Percentiles rank a stretch among this genome's conserved stretches.
These are phyloP conservation scores for Fistulina hepatica DNA, from an alignment of 1,284 basidiomycete species.

Conservation along the genomic window DNA sequence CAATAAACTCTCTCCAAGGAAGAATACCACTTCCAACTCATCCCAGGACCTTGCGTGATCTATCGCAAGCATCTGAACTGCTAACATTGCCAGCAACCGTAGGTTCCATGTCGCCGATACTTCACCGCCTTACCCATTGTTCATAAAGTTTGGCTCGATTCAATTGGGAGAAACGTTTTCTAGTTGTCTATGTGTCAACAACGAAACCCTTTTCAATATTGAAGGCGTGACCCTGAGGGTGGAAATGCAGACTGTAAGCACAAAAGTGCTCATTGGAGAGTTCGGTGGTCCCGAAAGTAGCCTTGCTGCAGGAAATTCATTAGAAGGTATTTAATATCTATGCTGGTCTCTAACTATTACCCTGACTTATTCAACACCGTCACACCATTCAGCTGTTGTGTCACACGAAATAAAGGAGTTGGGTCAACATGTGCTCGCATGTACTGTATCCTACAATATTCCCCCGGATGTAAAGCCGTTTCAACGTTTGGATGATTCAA, in stretches of 20 bases:
- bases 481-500: slow-evolving; percentile 33
- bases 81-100: slow-evolving; percentile 63
- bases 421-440: slow-evolving; percentile 72
- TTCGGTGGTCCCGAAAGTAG: slow-evolving; percentile 40
- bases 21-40: slow-evolving; percentile 53
- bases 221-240: slow-evolving; percentile 49
- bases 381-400: no score
- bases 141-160: slow-evolving; percentile 74
- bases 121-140: no score
- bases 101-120: no score
- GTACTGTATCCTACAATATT: slow-evolving; percentile 59
- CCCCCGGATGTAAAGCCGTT: slow-evolving; percentile 42
- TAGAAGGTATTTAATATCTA: slow-evolving; percentile 34
- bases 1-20: slow-evolving; percentile 68
- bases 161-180: slow-evolving; percentile 76
- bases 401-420: slow-evolving; percentile 77
- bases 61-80: slow-evolving; percentile 60
- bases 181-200: slow-evolving; percentile 68
- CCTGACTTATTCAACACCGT: neutral
- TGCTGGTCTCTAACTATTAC: neutral
- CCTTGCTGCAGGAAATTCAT: slow-evolving; percentile 42
- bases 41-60: slow-evolving; percentile 70
- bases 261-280: slow-evolving; percentile 52
- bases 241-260: slow-evolving; percentile 68
- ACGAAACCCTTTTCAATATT: slow-evolving; percentile 52